These are phyloP conservation scores for Arthroderma sp. DNA, from an alignment of 2,329 filamentous ascomycete genomes.

Conservation along the genomic window DNA sequence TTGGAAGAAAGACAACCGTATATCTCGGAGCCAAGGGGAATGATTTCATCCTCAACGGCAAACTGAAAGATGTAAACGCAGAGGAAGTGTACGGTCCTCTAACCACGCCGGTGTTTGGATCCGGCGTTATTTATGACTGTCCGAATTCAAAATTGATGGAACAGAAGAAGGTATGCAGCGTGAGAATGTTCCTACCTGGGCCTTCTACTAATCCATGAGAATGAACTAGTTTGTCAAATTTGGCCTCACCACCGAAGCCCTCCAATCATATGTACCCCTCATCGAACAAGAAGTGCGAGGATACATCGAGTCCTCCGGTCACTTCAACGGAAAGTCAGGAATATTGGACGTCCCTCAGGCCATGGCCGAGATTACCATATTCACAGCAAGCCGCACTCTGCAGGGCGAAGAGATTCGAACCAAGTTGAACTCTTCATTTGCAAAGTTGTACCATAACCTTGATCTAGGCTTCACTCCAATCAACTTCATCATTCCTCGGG, in stretches of 20 bases:
- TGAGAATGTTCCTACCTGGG: constrained; percentile 30
- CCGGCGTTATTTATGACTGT: constrained; percentile 80
- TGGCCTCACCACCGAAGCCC: constrained; percentile 46
- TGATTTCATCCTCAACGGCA: constrained; percentile 87
- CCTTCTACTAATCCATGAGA: constrained; percentile 7
- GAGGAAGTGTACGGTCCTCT: constrained; percentile 80
- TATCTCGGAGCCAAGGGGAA: constrained; percentile 71
- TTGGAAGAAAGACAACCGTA: constrained; percentile 80
- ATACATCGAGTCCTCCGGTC: constrained; percentile 40
- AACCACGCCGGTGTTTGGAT: constrained; percentile 59
- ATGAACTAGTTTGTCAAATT: constrained; percentile 46
- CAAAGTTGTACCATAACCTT: constrained; percentile 64
- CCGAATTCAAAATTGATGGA: constrained; percentile 89
- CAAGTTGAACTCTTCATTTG: constrained; percentile 58
- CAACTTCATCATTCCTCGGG: constrained; percentile 74
- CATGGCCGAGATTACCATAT: constrained; percentile 67
- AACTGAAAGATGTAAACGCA: constrained; percentile 76
- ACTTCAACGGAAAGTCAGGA: constrained; percentile 48
- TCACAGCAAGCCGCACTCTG: constrained; percentile 40
- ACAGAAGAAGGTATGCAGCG: constrained; percentile 54
- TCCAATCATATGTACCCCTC: constrained; percentile 61
- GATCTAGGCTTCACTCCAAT: constrained; percentile 67
- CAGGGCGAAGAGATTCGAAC: constrained; percentile 46
- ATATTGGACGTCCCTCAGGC: constrained; percentile 50
- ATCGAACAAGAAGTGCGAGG: constrained; percentile 60